phyloP scores from a whole-genome alignment of 768 basidiomycete genomes.

The Pulveroboletus ravenelii region DNA sequence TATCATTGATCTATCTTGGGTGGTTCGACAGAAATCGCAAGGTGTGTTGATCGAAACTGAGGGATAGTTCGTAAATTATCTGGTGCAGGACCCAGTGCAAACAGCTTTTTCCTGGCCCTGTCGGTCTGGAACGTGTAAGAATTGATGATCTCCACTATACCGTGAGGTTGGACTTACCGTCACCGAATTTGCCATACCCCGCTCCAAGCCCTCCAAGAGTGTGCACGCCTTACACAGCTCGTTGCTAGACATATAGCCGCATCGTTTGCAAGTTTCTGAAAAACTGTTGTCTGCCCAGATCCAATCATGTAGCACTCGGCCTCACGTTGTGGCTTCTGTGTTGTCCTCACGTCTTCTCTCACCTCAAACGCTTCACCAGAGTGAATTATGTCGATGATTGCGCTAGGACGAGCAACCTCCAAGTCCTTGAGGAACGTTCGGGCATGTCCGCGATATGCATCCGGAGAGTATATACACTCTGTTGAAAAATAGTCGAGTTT shows the following conservation, averaged over 20 bases:
- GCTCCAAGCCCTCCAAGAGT: conserved; percentile 83
- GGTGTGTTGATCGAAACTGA: conserved; percentile 48
- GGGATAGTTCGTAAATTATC: conserved; percentile 77
- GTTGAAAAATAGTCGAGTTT: conserved; percentile 99
- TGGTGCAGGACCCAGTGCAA: conserved; percentile 53
- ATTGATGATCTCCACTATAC: background rate
- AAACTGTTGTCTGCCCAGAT: background rate
- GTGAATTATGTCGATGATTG: conserved; percentile 97
- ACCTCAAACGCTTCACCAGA: conserved; percentile 91
- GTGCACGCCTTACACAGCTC: conserved; percentile 96
- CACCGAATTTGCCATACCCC: conserved; percentile 64
- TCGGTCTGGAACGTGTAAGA: conserved; percentile 50
- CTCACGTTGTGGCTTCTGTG: conserved; percentile 82
- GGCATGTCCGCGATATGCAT: conserved; percentile 97
- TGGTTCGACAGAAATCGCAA: conserved; percentile 39
- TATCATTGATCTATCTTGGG: conserved; percentile 14
- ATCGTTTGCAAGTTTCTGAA: conserved; percentile 83
- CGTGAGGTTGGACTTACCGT: conserved; percentile 43
- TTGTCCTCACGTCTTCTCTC: conserved; percentile 76
- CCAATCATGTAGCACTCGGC: conserved; percentile 9
- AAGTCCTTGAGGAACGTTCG: conserved; percentile 92
- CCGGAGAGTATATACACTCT: conserved; percentile 98
- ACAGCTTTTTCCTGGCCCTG: conserved; percentile 58
- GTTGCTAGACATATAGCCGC: conserved; percentile 95
- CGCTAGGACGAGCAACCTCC: conserved; percentile 89